A percentile compares a stretch with the other conserved stretches of the same genome.
Conservation (phyloP, 164 flowering plant species). For the Euptelea pleiosperma region DNA sequence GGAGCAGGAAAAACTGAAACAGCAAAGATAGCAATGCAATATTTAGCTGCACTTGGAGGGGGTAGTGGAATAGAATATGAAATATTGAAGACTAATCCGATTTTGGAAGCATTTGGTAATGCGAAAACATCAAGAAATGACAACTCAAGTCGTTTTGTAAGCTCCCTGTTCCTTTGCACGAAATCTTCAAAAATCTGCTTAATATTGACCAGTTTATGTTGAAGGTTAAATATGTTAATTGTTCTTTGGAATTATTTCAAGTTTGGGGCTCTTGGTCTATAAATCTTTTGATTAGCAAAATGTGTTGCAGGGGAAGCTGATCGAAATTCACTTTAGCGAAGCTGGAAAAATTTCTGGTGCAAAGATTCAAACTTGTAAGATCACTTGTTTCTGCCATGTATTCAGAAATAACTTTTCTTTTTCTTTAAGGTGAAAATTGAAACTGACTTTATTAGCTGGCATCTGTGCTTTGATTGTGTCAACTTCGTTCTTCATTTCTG, state of each 20-base stretch:
- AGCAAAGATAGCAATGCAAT: slow-evolving; percentile 98
- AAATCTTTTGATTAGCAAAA: no score
- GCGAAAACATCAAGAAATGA: slow-evolving; percentile 95
- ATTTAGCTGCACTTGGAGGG: slow-evolving; percentile 98
- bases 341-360: slow-evolving; percentile 98
- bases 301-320: slow-evolving; percentile 84
- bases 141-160: slow-evolving; percentile 99
- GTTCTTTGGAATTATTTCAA: background rate
- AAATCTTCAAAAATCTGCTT: background rate
- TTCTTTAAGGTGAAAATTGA: slow-evolving; percentile 1
- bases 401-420: background rate
- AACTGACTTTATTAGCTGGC: slow-evolving; percentile 25
- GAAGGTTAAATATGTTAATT: background rate
- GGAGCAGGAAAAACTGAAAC: slow-evolving; percentile 99
- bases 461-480: slow-evolving; percentile 22
- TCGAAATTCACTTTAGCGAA: slow-evolving; percentile 92
- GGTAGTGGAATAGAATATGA: slow-evolving; percentile 97
- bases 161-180: slow-evolving; percentile 23
- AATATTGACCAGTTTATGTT: background rate
- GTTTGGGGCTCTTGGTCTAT: slow-evolving; percentile 1
- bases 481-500: slow-evolving; percentile 10
- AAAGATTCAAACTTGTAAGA: slow-evolving; percentile 94
- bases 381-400: background rate
- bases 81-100: slow-evolving; percentile 93
- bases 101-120: slow-evolving; percentile 98